phyloP scores from a whole-genome alignment of 164 flowering plant species.

The Macadamia integrifolia region DNA sequence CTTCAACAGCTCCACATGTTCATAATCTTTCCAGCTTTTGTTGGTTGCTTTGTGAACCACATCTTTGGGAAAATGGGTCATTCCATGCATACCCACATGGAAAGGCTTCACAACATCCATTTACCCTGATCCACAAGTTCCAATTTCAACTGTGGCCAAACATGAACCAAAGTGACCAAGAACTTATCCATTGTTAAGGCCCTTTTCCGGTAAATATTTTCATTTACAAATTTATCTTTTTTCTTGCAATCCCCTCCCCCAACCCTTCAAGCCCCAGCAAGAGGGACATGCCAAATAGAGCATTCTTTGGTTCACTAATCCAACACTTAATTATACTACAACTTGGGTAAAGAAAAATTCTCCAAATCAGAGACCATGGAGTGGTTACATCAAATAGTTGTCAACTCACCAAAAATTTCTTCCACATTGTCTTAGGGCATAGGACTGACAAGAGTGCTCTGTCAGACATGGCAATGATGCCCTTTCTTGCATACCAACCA shows the following conservation, averaged over 20 bases:
- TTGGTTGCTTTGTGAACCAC: not conserved
- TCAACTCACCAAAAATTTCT: not conserved
- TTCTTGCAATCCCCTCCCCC: not conserved
- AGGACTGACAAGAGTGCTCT: not conserved
- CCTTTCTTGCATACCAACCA: not conserved
- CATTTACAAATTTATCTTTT: not conserved
- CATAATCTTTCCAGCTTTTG: not conserved
- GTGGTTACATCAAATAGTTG: no score
- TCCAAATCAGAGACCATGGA: not conserved
- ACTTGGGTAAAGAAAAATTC: not conserved
- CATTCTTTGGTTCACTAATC: not conserved
- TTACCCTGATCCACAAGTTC: conserved; percentile 1
- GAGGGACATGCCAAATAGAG: not conserved
- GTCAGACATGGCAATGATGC: conserved; percentile 8
- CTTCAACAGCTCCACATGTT: not conserved
- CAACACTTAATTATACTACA: not conserved
- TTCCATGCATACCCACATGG: no score
- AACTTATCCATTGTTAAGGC: not conserved
- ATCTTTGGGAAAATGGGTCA: no score
- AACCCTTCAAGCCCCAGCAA: conserved; percentile 3
- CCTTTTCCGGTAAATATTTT: not conserved
- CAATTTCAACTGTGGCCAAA: not conserved
- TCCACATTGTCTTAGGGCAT: not conserved
- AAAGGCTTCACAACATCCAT: not conserved
- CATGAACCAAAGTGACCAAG: no score